Percentiles rank a stretch among this genome's conserved stretches.
These are phyloP conservation scores for Colletotrichum tofieldiae DNA, from an alignment of 2,329 filamentous ascomycete genomes.

Conservation along the genomic window DNA sequence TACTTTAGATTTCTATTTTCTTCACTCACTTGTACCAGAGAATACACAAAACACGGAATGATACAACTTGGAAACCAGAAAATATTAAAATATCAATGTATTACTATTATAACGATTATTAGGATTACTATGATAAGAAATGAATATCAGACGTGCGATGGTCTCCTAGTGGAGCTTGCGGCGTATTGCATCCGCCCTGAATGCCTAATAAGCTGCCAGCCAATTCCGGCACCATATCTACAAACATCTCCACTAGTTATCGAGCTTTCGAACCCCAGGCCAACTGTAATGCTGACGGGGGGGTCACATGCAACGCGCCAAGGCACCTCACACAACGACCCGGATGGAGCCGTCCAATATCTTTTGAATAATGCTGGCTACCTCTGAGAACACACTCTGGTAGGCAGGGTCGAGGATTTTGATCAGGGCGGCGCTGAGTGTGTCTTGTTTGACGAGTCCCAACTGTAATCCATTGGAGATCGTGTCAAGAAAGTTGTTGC, in stretches of 20 bases:
- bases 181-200: too few species aligned
- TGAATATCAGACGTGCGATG: too few species aligned
- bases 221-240: background rate
- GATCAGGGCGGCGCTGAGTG: background rate
- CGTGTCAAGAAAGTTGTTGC: background rate
- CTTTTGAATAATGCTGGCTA: background rate
- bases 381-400: background rate
- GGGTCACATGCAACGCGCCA: accelerated
- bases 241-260: background rate
- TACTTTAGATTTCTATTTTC: background rate
- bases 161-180: too few species aligned
- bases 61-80: background rate
- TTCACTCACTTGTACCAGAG: background rate
- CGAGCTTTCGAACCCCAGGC: accelerated
- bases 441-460: background rate
- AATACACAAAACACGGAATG: background rate
- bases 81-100: background rate
- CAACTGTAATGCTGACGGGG: background rate
- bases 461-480: background rate
- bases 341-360: background rate
- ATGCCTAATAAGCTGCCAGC: background rate
- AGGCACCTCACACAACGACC: background rate
- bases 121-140: background rate
- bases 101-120: background rate
- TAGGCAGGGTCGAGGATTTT: background rate